phyloP scores from a whole-genome alignment of 768 basidiomycete genomes.

The Termitomyces bulborhizus region DNA sequence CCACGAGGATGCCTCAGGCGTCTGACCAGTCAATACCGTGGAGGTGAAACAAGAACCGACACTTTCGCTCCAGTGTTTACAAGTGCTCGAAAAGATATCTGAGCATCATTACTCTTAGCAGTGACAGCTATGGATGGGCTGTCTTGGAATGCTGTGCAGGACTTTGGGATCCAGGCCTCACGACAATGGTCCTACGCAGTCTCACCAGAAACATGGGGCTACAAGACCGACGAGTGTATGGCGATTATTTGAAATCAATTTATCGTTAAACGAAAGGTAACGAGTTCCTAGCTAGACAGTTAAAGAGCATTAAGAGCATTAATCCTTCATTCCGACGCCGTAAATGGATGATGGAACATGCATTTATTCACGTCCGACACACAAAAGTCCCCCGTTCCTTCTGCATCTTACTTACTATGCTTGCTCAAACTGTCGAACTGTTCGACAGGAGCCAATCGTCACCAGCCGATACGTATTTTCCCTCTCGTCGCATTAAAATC shows the following conservation, averaged over 20 bases:
- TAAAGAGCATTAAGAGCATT: background rate
- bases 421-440: background rate
- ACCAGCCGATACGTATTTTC: background rate
- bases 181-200: background rate
- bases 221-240: background rate
- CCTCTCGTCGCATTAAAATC: background rate
- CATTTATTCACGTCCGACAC: background rate
- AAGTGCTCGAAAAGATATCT: background rate
- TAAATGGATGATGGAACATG: background rate
- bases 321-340: background rate
- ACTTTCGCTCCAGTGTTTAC: background rate
- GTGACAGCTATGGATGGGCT: background rate
- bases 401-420: background rate
- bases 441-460: background rate
- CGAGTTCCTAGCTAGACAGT: background rate
- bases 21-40: background rate
- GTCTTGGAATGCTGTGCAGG: background rate
- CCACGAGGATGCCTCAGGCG: background rate
- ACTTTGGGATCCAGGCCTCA: background rate
- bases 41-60: background rate
- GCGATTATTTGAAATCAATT: background rate
- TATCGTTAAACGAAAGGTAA: background rate
- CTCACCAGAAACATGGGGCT: background rate
- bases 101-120: background rate
- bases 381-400: background rate